phyloP scores from a whole-genome alignment of 2,329 filamentous ascomycete genomes.

The Pyricularia sp. region DNA sequence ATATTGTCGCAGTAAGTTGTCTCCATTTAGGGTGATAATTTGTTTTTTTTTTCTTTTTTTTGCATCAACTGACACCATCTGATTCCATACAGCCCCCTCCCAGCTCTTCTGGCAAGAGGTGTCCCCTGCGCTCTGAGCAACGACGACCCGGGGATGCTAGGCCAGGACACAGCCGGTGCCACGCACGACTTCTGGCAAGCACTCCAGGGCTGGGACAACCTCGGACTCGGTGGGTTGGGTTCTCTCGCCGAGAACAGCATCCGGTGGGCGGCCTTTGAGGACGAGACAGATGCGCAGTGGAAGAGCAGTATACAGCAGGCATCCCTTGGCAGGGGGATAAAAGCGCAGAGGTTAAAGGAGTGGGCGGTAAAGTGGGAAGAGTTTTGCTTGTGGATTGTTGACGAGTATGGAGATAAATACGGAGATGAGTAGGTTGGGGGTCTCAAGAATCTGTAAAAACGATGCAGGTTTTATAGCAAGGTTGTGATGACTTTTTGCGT shows the following conservation, averaged over 20 bases:
- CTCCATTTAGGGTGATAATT: too few species aligned
- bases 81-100: slow-evolving; percentile 45
- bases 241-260: slow-evolving; percentile 89
- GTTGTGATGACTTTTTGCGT: background rate
- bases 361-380: slow-evolving; percentile 80
- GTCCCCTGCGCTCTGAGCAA: slow-evolving; percentile 80
- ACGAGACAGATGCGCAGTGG: slow-evolving; percentile 65
- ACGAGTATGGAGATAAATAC: slow-evolving; percentile 64
- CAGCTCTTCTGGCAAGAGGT: slow-evolving; percentile 74
- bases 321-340: slow-evolving; percentile 58
- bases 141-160: slow-evolving; percentile 83
- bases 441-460: background rate
- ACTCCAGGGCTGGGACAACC: slow-evolving; percentile 82
- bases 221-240: slow-evolving; percentile 78
- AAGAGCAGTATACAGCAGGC: slow-evolving; percentile 62
- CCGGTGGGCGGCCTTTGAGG: slow-evolving; percentile 81
- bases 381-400: slow-evolving; percentile 84
- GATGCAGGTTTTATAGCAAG: background rate
- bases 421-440: slow-evolving; percentile 16
- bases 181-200: slow-evolving; percentile 94
- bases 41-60: background rate
- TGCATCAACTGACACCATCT: slow-evolving; percentile 31
- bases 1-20: slow-evolving; percentile 11
- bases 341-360: slow-evolving; percentile 64
- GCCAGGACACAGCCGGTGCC: slow-evolving; percentile 72